These are phyloP conservation scores for Colletotrichum karsti DNA, from an alignment of 2,329 filamentous ascomycete species.

Conservation along the genomic window DNA sequence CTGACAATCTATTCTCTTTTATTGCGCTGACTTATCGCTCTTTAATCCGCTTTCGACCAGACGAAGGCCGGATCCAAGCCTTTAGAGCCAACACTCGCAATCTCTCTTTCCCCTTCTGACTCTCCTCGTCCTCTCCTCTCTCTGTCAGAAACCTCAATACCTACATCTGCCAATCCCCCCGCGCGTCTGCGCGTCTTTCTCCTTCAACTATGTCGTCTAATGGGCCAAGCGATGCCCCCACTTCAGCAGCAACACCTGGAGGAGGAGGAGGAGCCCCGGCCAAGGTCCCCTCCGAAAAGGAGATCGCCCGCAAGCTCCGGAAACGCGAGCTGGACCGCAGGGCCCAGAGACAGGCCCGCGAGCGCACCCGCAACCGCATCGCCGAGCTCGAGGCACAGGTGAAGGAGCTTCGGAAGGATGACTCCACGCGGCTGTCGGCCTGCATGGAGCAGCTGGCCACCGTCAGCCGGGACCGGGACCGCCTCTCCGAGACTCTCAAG, in stretches of 20 bases:
- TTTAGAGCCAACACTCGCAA: neutral
- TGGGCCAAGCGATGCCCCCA: neutral
- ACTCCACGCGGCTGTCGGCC: slow-evolving; percentile 34
- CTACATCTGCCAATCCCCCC: neutral
- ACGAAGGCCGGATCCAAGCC: neutral
- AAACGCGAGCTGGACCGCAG: slow-evolving; percentile 42
- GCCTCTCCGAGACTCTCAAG: slow-evolving; percentile 22
- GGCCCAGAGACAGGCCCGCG: slow-evolving; percentile 40
- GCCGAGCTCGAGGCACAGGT: slow-evolving; percentile 39
- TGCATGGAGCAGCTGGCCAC: slow-evolving; percentile 36
- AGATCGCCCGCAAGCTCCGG: slow-evolving; percentile 33
- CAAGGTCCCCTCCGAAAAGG: slow-evolving; percentile 23
- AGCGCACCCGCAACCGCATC: slow-evolving; percentile 41
- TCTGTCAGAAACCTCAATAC: neutral
- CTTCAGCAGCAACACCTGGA: neutral
- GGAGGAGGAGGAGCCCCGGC: neutral
- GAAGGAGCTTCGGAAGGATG: slow-evolving; percentile 33
- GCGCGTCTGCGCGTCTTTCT: neutral
- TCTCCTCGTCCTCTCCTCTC: neutral
- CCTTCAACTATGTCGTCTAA: slow-evolving; percentile 1
- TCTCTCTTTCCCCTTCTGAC: neutral
- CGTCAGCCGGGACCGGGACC: slow-evolving; percentile 36
- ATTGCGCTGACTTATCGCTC: neutral
- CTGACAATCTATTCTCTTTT: neutral
- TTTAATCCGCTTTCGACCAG: neutral